Evolutionary conservation across 805 yeast species (phyloP).

Genomic region (Zygoascus flipseniorum): DNA sequence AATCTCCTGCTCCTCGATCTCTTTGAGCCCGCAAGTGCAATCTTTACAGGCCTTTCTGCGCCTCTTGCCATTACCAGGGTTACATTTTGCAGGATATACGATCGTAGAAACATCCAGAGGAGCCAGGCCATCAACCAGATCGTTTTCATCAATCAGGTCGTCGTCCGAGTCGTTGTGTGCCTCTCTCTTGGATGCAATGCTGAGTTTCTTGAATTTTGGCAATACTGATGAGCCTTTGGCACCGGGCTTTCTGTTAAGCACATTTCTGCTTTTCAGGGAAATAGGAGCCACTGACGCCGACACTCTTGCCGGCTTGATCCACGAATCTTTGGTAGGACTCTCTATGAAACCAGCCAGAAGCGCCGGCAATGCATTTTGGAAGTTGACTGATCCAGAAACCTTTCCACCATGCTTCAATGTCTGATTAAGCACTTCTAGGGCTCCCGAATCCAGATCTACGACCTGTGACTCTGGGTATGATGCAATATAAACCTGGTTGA

Average conservation of each 20-base stretch:
- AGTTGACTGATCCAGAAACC: constrained; percentile 23
- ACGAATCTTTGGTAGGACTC: constrained; percentile 32
- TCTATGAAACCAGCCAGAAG: constrained; percentile 58
- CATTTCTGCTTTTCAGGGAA: constrained; percentile 10
- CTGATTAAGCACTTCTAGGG: constrained; percentile 22
- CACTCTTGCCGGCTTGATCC: constrained; percentile 45
- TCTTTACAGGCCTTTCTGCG: constrained; percentile 95
- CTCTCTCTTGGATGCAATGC: constrained; percentile 34
- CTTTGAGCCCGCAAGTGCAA: constrained; percentile 95
- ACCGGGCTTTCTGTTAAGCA: constrained; percentile 9
- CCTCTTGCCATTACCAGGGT: constrained; percentile 38
- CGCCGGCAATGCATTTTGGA: constrained; percentile 39
- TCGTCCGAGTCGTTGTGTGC: constrained; percentile 37
- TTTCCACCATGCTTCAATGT: constrained; percentile 26
- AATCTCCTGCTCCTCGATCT: constrained; percentile 51
- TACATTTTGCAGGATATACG: constrained; percentile 53
- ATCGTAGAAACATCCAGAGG: constrained; percentile 26
- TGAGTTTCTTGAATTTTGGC: constrained; percentile 22
- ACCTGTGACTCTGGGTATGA: constrained; percentile 11
- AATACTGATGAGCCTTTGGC: constrained; percentile 3
- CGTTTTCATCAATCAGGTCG: constrained; percentile 51
- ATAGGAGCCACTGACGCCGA: constrained; percentile 18
- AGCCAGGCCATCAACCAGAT: constrained; percentile 36
- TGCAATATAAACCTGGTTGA: constrained; percentile 23
- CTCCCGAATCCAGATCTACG: constrained; percentile 13